Percentiles rank a stretch among this genome's conserved stretches.
Evolutionary conservation across 306 rosid genomes (phyloP).

Genomic region (Vachellia collinsii): DNA sequence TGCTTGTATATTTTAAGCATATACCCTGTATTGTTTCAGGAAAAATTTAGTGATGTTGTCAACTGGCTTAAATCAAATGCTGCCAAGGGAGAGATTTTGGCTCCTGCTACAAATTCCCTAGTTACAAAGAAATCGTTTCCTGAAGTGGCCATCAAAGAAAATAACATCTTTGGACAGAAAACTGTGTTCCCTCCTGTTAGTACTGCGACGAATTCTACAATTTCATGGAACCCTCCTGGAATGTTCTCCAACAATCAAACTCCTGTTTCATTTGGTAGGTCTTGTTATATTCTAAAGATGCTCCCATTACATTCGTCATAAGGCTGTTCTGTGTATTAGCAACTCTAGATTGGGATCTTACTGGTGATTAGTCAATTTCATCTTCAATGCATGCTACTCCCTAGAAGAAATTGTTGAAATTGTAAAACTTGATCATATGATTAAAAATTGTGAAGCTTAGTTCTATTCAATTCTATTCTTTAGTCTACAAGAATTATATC

Average conservation of each 20-base stretch:
- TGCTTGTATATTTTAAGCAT: conserved; percentile 20
- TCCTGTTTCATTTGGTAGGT: conserved; percentile 63
- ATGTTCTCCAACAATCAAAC: conserved; percentile 52
- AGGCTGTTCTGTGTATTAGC: background rate
- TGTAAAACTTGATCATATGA: background rate
- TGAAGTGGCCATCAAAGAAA: conserved; percentile 50
- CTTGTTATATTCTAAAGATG: background rate
- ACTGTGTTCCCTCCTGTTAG: conserved; percentile 47
- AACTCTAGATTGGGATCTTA: conserved; percentile 26
- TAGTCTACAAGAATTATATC: background rate
- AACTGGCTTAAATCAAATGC: conserved; percentile 89
- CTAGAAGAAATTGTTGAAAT: conserved; percentile 9
- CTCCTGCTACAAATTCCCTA: conserved; percentile 43
- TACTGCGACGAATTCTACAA: conserved; percentile 47
- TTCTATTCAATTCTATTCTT: background rate
- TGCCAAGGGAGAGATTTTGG: conserved; percentile 54
- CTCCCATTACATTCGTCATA: background rate
- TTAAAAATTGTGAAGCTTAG: background rate
- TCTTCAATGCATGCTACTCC: conserved; percentile 25
- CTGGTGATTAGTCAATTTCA: background rate
- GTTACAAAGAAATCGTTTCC: conserved; percentile 53
- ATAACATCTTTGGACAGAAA: conserved; percentile 55
- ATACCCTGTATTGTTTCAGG: conserved; percentile 54
- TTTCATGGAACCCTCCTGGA: conserved; percentile 72
- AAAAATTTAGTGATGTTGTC: conserved; percentile 86